A percentile compares a stretch with the other conserved stretches of the same genome.
phyloP scores from a whole-genome alignment of 176 grass and related monocot genomes.

The Metroxylon sagu region DNA sequence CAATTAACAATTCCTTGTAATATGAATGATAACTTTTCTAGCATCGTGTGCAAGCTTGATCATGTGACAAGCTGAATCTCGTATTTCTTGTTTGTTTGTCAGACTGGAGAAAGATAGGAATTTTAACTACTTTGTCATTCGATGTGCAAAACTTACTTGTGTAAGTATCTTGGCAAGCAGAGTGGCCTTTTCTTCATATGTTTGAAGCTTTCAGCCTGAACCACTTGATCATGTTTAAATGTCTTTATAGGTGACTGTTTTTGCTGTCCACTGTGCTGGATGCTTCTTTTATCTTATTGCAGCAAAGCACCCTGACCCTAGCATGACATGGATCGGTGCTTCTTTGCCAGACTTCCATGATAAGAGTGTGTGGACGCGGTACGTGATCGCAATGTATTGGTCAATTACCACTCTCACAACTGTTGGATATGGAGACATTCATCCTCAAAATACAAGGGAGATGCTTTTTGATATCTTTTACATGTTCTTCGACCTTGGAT shows the following conservation, averaged over 20 bases:
- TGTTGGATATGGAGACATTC: constrained; percentile 92
- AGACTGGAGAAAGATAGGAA: neutral
- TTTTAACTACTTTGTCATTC: neutral
- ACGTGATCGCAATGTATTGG: constrained; percentile 90
- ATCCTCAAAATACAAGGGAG: constrained; percentile 75
- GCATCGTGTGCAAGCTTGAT: neutral
- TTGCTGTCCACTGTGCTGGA: constrained; percentile 84
- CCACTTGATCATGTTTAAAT: neutral
- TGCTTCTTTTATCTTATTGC: constrained; percentile 97
- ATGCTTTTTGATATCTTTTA: constrained; percentile 87
- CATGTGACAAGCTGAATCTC: too few relatives aligned
- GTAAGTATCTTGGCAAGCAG: constrained; percentile 32
- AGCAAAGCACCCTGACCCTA: constrained; percentile 61
- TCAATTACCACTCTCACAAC: constrained; percentile 97
- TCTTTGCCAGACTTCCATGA: constrained; percentile 76
- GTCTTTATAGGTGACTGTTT: constrained; percentile 75
- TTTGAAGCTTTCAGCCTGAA: too few relatives aligned
- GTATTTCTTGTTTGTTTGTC: neutral
- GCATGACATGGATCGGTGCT: constrained; percentile 69
- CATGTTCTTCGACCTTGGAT: constrained; percentile 97
- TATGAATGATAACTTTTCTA: neutral
- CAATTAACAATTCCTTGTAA: too few relatives aligned
- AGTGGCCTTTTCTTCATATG: neutral
- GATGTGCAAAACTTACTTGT: constrained; percentile 20
- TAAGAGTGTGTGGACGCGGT: constrained; percentile 49